These are phyloP conservation scores for Coemansia nantahalensis DNA, from an alignment of 192 early-diverging fungal genomes.

Conservation along the genomic window DNA sequence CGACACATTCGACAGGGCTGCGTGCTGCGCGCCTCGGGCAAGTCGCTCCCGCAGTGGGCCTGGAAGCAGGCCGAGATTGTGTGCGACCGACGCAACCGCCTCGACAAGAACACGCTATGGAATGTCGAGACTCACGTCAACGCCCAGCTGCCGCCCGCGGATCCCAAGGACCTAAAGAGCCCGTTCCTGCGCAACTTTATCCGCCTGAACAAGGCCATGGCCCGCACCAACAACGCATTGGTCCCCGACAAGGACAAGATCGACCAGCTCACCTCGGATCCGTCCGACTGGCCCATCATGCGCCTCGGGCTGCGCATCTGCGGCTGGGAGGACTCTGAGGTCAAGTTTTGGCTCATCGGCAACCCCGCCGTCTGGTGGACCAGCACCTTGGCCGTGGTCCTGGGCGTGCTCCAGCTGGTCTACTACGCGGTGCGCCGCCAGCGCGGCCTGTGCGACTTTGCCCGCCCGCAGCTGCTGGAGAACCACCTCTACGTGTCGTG, in stretches of 20 bases:
- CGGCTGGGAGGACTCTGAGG: conserved; percentile 76
- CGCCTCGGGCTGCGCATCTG: conserved; percentile 90
- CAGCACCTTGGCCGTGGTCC: conserved; percentile 47
- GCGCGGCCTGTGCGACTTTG: conserved; percentile 42
- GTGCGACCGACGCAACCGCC: conserved; percentile 70
- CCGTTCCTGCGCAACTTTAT: conserved; percentile 82
- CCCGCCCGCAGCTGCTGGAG: conserved; percentile 57
- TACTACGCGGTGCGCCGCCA: conserved; percentile 57
- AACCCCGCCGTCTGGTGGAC: conserved; percentile 94
- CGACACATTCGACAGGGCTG: conserved; percentile 72
- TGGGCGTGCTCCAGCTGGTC: conserved; percentile 20
- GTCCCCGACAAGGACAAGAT: conserved; percentile 90
- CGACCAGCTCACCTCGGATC: conserved; percentile 57
- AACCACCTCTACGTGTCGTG: conserved; percentile 71
- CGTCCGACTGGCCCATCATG: conserved; percentile 87
- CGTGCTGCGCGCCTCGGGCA: conserved; percentile 69
- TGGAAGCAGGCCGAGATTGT: conserved; percentile 90
- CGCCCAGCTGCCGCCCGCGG: conserved; percentile 69
- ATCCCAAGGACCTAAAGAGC: conserved; percentile 60
- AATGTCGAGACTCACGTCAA: conserved; percentile 90
- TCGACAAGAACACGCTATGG: conserved; percentile 79
- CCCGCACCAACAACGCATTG: conserved; percentile 93
- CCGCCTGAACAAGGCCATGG: conserved; percentile 94
- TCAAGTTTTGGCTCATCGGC: conserved; percentile 94
- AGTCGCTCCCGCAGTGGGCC: conserved; percentile 93